phyloP scores from a whole-genome alignment of 2,329 filamentous ascomycete genomes.

The Stylonectria norvegica region DNA sequence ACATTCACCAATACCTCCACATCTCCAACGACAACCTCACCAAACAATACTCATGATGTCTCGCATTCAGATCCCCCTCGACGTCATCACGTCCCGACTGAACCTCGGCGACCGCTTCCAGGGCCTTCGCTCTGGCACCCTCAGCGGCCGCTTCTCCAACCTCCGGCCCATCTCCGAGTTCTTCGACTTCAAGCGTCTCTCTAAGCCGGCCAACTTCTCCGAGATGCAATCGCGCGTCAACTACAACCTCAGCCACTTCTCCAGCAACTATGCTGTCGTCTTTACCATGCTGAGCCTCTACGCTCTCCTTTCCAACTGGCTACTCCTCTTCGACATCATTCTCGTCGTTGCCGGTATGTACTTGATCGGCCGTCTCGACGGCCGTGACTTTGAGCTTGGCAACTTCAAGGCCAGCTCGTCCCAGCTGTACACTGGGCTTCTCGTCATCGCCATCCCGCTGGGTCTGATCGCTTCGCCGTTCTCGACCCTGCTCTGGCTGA shows the following conservation, averaged over 20 bases:
- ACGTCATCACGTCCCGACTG: conserved; percentile 85
- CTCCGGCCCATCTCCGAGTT: conserved; percentile 90
- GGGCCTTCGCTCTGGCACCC: conserved; percentile 72
- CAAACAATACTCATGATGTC: conserved; percentile 55
- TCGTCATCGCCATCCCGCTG: conserved; percentile 79
- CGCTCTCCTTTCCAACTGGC: conserved; percentile 81
- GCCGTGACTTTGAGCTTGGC: conserved; percentile 83
- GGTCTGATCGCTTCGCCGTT: conserved; percentile 83
- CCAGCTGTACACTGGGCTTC: conserved; percentile 87
- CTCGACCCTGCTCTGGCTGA: conserved; percentile 85
- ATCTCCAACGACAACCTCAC: conserved; percentile 6
- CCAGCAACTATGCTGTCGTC: conserved; percentile 94
- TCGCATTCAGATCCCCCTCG: conserved; percentile 88
- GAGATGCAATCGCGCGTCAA: conserved; percentile 91
- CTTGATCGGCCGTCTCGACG: conserved; percentile 85
- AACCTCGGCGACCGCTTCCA: conserved; percentile 84
- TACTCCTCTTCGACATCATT: conserved; percentile 88
- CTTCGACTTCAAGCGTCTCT: conserved; percentile 90
- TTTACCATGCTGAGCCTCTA: conserved; percentile 97
- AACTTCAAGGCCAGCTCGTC: conserved; percentile 79
- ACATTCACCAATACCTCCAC: conserved; percentile 8
- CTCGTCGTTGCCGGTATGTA: conserved; percentile 84
- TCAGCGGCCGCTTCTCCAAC: conserved; percentile 85
- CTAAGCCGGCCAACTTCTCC: conserved; percentile 86
- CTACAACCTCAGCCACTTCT: conserved; percentile 97